phyloP scores from a whole-genome alignment of 2,329 filamentous ascomycete genomes.

The Nemania sp. region DNA sequence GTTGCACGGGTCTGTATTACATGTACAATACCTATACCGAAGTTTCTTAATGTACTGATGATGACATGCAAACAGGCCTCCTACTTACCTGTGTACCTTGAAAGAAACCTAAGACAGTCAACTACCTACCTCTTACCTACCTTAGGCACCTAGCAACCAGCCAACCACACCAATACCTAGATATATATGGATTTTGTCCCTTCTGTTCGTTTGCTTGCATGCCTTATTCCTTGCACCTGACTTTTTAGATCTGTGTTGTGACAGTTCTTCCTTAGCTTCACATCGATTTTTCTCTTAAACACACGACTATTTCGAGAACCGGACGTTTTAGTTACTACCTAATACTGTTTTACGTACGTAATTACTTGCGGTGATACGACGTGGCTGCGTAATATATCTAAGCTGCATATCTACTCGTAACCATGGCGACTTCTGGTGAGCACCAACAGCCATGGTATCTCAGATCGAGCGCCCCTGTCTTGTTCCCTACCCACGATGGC shows the following conservation, averaged over 20 bases:
- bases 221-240: not conserved
- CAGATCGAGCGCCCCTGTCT: constrained; percentile 26
- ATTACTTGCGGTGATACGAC: not conserved
- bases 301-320: not conserved
- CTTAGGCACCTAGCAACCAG: too few relatives aligned
- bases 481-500: constrained; percentile 33
- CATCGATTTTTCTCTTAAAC: not conserved
- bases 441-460: constrained; percentile 38
- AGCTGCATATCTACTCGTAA: not conserved
- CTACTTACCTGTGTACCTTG: too few relatives aligned
- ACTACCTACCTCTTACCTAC: too few relatives aligned
- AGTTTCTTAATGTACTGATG: too few relatives aligned
- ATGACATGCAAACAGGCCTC: too few relatives aligned
- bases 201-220: not conserved
- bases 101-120: too few relatives aligned
- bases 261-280: not conserved
- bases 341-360: not conserved
- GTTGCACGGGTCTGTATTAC: too few relatives aligned
- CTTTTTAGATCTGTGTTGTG: not conserved
- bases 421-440: constrained; percentile 25
- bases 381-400: not conserved
- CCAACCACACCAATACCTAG: too few relatives aligned
- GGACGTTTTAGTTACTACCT: too few relatives aligned
- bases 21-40: too few relatives aligned
- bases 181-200: not conserved